Percentiles rank a stretch among this genome's conserved stretches.
These are phyloP conservation scores for Penicillium antarcticum DNA, from an alignment of 495 filamentous ascomycete genomes.

Conservation along the genomic window DNA sequence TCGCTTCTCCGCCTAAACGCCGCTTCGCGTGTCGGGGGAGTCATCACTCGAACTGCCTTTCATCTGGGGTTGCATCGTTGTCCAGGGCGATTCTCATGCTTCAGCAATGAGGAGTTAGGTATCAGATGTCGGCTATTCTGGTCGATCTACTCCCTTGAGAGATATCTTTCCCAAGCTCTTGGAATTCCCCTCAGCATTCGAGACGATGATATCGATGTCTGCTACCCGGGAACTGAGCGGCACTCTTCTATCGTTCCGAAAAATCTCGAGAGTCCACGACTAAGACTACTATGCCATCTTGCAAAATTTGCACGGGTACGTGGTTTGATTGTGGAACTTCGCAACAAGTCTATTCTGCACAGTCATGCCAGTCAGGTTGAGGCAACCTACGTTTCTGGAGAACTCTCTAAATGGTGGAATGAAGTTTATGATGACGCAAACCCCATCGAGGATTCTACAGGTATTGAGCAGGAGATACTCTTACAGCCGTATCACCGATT, in stretches of 20 bases:
- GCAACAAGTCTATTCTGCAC: conserved; percentile 44
- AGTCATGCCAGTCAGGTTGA: conserved; percentile 31
- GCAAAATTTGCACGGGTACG: conserved; percentile 42
- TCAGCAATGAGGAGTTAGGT: conserved; percentile 30
- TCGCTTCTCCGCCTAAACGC: conserved; percentile 46
- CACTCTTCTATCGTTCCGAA: conserved; percentile 9
- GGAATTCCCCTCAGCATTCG: conserved; percentile 48
- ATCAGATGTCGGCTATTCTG: conserved; percentile 48
- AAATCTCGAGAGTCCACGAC: conserved; percentile 13
- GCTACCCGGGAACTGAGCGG: conserved; percentile 40
- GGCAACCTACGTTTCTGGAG: conserved; percentile 35
- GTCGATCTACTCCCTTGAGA: conserved; percentile 48
- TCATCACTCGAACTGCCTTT: conserved; percentile 44
- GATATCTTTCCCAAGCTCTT: conserved; percentile 47
- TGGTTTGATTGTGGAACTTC: conserved; percentile 42
- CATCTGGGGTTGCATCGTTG: conserved; percentile 50
- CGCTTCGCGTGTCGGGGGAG: conserved; percentile 45
- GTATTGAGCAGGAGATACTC: neutral
- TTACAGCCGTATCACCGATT: conserved; percentile 34
- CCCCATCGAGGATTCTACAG: conserved; percentile 20
- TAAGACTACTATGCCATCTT: conserved; percentile 34
- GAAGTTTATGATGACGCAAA: conserved; percentile 44
- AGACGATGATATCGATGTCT: conserved; percentile 53
- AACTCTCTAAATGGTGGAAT: conserved; percentile 45
- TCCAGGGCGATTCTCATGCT: conserved; percentile 39